Percentiles rank a stretch among this genome's conserved stretches.
phyloP scores from a whole-genome alignment of 139 green algal genomes.

The Chlamydomonas sp. region DNA sequence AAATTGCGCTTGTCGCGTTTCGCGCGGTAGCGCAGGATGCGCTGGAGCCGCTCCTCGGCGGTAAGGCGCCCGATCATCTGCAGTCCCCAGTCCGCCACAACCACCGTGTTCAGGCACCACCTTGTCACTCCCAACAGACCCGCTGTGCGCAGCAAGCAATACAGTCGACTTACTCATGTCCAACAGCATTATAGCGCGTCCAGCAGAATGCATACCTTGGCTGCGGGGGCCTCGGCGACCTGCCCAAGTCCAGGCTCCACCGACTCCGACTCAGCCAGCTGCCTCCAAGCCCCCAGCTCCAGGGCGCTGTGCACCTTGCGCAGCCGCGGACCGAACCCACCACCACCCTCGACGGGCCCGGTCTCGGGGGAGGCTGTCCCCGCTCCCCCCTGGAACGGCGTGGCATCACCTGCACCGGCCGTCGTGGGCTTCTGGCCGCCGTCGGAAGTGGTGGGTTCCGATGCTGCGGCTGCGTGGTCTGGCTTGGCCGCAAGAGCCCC shows the following conservation, averaged over 20 bases:
- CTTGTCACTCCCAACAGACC: neutral
- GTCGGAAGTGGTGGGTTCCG: no score
- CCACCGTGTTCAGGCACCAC: no score
- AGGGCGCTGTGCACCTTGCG: slow-evolving; percentile 51
- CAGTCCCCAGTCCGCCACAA: no score
- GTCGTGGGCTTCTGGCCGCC: no score
- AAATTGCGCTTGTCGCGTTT: slow-evolving; percentile 73
- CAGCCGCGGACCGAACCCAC: slow-evolving; percentile 15
- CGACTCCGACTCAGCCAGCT: neutral
- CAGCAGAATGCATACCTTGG: neutral
- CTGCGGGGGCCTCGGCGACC: neutral
- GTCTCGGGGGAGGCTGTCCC: no score
- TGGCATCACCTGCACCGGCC: no score
- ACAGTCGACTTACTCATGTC: neutral
- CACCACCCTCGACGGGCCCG: no score
- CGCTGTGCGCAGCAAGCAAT: neutral
- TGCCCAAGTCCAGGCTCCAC: no score
- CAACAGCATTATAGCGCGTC: no score
- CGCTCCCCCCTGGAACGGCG: no score
- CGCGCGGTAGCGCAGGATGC: slow-evolving; percentile 81
- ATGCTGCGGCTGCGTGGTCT: no score
- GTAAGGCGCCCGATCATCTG: slow-evolving; percentile 55
- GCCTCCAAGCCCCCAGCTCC: slow-evolving; percentile 45
- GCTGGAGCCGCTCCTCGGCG: slow-evolving; percentile 71
- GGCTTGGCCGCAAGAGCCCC: no score